Evolutionary conservation across 441 rosid genomes (phyloP).

Genomic region (Populus hybrid): DNA sequence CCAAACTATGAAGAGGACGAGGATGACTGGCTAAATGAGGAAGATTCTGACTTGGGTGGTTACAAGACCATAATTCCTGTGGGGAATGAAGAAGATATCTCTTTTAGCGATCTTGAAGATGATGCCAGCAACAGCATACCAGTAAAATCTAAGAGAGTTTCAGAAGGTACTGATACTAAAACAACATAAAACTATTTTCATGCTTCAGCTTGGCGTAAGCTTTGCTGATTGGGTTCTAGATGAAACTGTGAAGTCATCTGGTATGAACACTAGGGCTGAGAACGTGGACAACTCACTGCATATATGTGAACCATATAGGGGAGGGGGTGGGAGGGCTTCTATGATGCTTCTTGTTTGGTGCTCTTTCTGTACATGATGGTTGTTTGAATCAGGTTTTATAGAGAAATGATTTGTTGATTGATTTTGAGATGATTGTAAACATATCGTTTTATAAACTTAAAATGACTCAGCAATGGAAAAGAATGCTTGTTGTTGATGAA

Average conservation of each 20-base stretch:
- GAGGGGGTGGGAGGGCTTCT: neutral
- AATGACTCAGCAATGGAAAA: neutral
- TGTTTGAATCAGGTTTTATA: conserved; percentile 20
- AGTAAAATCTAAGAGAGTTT: conserved; percentile 36
- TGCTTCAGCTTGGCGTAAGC: conserved; percentile 24
- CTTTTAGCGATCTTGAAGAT: conserved; percentile 92
- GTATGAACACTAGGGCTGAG: conserved; percentile 11
- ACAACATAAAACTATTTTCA: conserved; percentile 18
- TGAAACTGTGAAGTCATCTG: conserved; percentile 2
- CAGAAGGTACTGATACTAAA: conserved; percentile 27
- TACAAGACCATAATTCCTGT: conserved; percentile 41
- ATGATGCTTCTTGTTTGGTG: neutral
- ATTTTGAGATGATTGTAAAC: conserved; percentile 24
- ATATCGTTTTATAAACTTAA: neutral
- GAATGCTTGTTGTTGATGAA: neutral
- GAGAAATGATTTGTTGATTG: conserved; percentile 16
- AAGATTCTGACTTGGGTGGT: conserved; percentile 48
- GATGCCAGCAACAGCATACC: conserved; percentile 55
- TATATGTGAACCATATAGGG: conserved; percentile 4
- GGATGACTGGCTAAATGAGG: conserved; percentile 90
- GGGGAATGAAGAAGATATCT: conserved; percentile 78
- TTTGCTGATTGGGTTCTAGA: conserved; percentile 20
- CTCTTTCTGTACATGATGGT: conserved; percentile 25
- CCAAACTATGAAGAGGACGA: conserved; percentile 67
- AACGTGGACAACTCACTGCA: neutral